Conservation (phyloP, 192 early-diverging fungal genomes). For the Pilaira anomala region DNA sequence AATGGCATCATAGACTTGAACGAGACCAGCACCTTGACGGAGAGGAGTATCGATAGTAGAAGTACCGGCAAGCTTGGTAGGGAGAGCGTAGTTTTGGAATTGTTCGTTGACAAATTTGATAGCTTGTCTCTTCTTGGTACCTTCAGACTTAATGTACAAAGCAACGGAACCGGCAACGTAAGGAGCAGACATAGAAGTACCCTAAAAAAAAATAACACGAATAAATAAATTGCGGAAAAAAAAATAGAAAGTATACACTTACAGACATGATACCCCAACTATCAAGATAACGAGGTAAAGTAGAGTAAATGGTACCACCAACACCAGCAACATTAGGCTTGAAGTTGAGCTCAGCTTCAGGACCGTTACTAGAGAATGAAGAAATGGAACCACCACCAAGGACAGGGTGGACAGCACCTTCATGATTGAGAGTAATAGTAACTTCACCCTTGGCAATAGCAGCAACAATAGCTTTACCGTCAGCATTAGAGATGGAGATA, state of each 20-base stretch:
- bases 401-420: slow-evolving; percentile 38
- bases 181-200: slow-evolving; percentile 63
- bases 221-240: no score
- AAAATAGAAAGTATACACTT: background rate
- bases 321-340: slow-evolving; percentile 51
- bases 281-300: slow-evolving; percentile 43
- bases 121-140: slow-evolving; percentile 29
- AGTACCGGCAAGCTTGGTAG: background rate
- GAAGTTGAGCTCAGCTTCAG: slow-evolving; percentile 60
- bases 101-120: slow-evolving; percentile 30
- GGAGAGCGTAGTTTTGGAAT: slow-evolving; percentile 32
- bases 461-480: slow-evolving; percentile 48
- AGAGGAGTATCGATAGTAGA: slow-evolving; percentile 26
- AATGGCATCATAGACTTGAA: slow-evolving; percentile 48
- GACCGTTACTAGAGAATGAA: slow-evolving; percentile 72
- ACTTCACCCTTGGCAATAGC: slow-evolving; percentile 42
- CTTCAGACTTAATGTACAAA: slow-evolving; percentile 33
- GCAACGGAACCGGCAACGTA: slow-evolving; percentile 52
- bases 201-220: slow-evolving; percentile 16
- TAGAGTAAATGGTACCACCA: slow-evolving; percentile 52
- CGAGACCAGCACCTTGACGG: slow-evolving; percentile 54
- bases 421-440: slow-evolving; percentile 46
- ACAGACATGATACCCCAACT: slow-evolving; percentile 38
- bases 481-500: slow-evolving; percentile 47
- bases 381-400: slow-evolving; percentile 64